Conservation (phyloP, 352 stramenopile species). For the Aphanomyces invadans region DNA sequence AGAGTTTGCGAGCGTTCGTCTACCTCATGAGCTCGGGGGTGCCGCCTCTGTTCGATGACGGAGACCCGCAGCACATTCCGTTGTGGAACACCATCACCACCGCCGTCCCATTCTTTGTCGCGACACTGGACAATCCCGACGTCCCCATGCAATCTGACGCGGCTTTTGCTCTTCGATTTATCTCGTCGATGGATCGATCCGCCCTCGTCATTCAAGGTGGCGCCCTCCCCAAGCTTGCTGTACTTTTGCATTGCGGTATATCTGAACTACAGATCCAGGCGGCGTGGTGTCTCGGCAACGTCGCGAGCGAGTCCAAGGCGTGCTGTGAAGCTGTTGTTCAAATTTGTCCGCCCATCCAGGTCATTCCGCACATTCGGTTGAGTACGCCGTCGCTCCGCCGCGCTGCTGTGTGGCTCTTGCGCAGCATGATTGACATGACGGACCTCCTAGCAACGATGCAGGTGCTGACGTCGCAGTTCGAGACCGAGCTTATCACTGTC, state of each 20-base stretch:
- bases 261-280: constrained; percentile 84
- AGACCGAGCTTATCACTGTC: constrained; percentile 65
- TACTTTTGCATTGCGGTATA: constrained; percentile 79
- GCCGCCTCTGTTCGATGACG: constrained; percentile 74
- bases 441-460: constrained; percentile 54
- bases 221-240: constrained; percentile 64
- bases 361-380: constrained; percentile 80
- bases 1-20: constrained; percentile 81
- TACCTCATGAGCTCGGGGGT: constrained; percentile 80
- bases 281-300: constrained; percentile 80
- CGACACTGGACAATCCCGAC: constrained; percentile 62
- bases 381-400: constrained; percentile 65
- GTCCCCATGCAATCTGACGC: constrained; percentile 80
- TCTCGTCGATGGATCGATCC: constrained; percentile 84
- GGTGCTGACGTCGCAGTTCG: constrained; percentile 40
- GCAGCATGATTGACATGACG: constrained; percentile 77
- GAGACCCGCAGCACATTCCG: constrained; percentile 71
- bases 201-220: constrained; percentile 58
- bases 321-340: constrained; percentile 71
- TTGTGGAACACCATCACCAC: constrained; percentile 75
- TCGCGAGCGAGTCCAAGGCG: constrained; percentile 61
- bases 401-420: constrained; percentile 72
- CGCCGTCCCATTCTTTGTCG: constrained; percentile 71
- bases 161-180: constrained; percentile 79
- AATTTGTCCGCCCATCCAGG: constrained; percentile 51